A percentile compares a stretch with the other conserved stretches of the same genome.
Evolutionary conservation across 2,329 filamentous ascomycete genomes (phyloP).

Genomic region (Colletotrichum camelliae): DNA sequence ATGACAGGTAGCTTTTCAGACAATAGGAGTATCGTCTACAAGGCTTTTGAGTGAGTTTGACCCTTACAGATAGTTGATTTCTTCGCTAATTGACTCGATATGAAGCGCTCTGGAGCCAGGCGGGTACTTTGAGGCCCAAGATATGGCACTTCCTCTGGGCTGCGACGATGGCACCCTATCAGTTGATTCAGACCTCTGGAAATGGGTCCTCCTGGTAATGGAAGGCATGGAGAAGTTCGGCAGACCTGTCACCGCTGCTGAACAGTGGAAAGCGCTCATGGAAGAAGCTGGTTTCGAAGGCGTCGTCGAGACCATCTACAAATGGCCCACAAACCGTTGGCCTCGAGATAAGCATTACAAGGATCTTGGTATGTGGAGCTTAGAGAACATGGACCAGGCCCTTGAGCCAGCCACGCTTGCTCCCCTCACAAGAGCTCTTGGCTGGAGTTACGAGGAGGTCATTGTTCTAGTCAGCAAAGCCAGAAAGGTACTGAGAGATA

Average conservation of each 20-base stretch:
- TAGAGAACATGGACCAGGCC: constrained; percentile 34
- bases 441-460: constrained; percentile 36
- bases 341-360: constrained; percentile 23
- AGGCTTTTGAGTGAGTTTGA: constrained; percentile 23
- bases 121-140: constrained; percentile 36
- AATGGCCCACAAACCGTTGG: constrained; percentile 24
- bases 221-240: constrained; percentile 33
- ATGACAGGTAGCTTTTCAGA: constrained; percentile 32
- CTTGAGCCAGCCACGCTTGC: constrained; percentile 39
- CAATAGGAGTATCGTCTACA: constrained; percentile 27
- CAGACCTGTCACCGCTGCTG: constrained; percentile 30
- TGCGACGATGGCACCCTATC: constrained; percentile 36
- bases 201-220: constrained; percentile 32
- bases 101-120: constrained; percentile 34
- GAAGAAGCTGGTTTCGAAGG: constrained; percentile 8
- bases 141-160: constrained; percentile 28
- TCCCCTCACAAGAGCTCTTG: constrained; percentile 40
- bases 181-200: constrained; percentile 29
- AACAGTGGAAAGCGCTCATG: constrained; percentile 31
- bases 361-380: constrained; percentile 15
- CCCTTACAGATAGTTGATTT: neutral
- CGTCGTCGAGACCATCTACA: neutral
- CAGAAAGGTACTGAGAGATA: constrained; percentile 27
- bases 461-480: constrained; percentile 25
- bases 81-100: neutral